phyloP scores from a whole-genome alignment of 345 rosid genomes.

The Ricinus communis region DNA sequence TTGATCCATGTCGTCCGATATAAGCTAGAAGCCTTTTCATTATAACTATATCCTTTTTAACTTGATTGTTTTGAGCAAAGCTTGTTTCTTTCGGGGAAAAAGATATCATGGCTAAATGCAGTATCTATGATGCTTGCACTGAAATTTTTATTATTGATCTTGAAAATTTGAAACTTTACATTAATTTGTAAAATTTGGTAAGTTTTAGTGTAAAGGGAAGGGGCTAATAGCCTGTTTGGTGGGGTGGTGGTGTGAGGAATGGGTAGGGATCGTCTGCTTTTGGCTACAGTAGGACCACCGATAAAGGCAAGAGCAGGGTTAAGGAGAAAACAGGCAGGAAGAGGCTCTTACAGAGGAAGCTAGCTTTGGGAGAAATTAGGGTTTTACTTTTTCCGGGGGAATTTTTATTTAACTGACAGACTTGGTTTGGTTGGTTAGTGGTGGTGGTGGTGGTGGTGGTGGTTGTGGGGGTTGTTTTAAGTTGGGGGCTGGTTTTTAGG shows the following conservation, averaged over 20 bases:
- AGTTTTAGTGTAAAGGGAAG: conserved; percentile 6
- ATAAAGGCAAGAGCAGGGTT: conserved; percentile 82
- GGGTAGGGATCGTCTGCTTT: conserved; percentile 73
- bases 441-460: conserved; percentile 9
- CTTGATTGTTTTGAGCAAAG: neutral
- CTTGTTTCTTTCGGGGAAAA: neutral
- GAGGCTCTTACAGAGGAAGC: conserved; percentile 96
- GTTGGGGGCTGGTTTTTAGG: conserved; percentile 22
- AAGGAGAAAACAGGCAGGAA: conserved; percentile 89
- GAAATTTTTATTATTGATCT: conserved; percentile 14
- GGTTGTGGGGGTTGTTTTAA: conserved; percentile 21
- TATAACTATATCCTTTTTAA: neutral
- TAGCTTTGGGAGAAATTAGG: conserved; percentile 41
- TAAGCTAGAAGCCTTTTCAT: conserved; percentile 48
- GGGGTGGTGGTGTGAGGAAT: conserved; percentile 49
- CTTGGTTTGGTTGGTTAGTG: conserved; percentile 4
- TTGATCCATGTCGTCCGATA: conserved; percentile 83
- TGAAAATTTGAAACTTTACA: conserved; percentile 15
- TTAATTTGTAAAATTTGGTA: conserved; percentile 19
- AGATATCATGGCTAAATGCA: conserved; percentile 26
- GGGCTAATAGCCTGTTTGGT: conserved; percentile 5
- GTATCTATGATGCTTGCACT: neutral
- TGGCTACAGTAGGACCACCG: conserved; percentile 81
- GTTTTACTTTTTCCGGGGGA: conserved; percentile 15
- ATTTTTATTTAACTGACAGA: conserved; percentile 19